Conservation (phyloP, 2,329 filamentous ascomycete genomes). For the Fonsecaea monophora region DNA sequence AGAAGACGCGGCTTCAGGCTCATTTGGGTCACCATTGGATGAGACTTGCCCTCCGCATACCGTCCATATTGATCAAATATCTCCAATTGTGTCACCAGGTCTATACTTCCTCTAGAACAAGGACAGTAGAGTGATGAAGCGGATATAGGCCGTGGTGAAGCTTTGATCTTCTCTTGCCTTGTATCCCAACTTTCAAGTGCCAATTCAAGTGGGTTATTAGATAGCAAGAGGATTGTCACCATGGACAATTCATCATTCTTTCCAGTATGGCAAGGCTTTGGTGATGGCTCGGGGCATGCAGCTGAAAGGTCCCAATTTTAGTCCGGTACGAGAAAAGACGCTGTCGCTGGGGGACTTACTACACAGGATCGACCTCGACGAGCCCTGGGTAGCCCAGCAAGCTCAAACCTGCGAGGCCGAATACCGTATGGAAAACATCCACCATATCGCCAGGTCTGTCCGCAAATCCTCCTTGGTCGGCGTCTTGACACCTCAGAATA, state of each 20-base stretch:
- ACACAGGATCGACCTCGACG: constrained; percentile 83
- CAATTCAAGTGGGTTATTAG: constrained; percentile 69
- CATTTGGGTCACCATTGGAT: background rate
- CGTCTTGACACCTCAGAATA: constrained; percentile 88
- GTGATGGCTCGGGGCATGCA: constrained; percentile 76
- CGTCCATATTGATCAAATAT: background rate
- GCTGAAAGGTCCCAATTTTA: constrained; percentile 46
- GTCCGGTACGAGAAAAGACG: constrained; percentile 16
- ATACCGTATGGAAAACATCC: constrained; percentile 94
- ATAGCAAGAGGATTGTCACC: constrained; percentile 65
- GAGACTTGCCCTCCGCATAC: background rate
- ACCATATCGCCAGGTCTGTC: constrained; percentile 94
- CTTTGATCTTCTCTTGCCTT: constrained; percentile 68
- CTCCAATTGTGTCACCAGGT: constrained; percentile 46
- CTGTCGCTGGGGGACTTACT: constrained; percentile 61
- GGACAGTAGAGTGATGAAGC: constrained; percentile 46
- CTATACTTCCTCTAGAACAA: constrained; percentile 48
- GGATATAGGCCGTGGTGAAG: constrained; percentile 38
- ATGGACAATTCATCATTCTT: constrained; percentile 24
- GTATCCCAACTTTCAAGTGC: constrained; percentile 69
- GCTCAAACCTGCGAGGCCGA: constrained; percentile 86
- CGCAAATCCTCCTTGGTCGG: constrained; percentile 80
- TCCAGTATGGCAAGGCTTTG: constrained; percentile 52
- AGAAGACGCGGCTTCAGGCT: constrained; percentile 1
- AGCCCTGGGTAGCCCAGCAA: constrained; percentile 79